These are phyloP conservation scores for Didymellaceae sp. DNA, from an alignment of 2,329 filamentous ascomycete genomes.

Conservation along the genomic window DNA sequence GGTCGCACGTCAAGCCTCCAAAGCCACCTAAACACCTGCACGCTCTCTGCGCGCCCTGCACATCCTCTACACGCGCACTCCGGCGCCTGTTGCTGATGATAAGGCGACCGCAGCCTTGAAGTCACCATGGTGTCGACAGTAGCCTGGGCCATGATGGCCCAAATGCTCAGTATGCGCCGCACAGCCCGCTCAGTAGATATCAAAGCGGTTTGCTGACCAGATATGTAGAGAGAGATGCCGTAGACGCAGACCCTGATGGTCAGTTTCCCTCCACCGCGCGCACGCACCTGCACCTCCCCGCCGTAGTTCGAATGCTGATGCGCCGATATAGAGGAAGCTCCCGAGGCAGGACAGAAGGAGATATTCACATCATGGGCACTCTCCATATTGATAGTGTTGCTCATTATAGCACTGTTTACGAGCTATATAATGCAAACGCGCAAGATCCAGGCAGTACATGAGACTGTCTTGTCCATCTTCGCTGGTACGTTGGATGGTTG, in stretches of 20 bases:
- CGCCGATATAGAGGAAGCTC: conserved; percentile 60
- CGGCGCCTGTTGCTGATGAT: conserved; percentile 24
- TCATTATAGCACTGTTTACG: conserved; percentile 93
- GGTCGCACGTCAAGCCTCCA: conserved; percentile 16
- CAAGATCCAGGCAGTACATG: conserved; percentile 96
- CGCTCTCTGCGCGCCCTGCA: conserved; percentile 12
- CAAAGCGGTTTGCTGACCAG: conserved; percentile 23
- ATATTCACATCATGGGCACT: conserved; percentile 96
- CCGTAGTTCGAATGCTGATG: conserved; percentile 43
- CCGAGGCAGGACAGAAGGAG: conserved; percentile 89
- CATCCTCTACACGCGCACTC: conserved; percentile 9
- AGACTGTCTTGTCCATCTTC: conserved; percentile 98
- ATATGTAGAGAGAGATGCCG: conserved; percentile 52
- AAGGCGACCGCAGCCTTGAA: conserved; percentile 38
- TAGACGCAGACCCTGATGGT: conserved; percentile 57
- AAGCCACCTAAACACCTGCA: conserved; percentile 13
- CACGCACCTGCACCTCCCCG: too few species aligned
- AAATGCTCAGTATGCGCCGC: conserved; percentile 49
- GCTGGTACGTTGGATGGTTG: conserved; percentile 65
- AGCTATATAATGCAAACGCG: conserved; percentile 96
- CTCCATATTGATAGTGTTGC: conserved; percentile 92
- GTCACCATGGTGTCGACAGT: conserved; percentile 49
- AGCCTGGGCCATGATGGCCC: conserved; percentile 42
- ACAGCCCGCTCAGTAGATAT: neutral
- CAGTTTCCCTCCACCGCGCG: conserved; percentile 28